phyloP scores from a whole-genome alignment of 306 rosid genomes.

The Cucumis hystrix region DNA sequence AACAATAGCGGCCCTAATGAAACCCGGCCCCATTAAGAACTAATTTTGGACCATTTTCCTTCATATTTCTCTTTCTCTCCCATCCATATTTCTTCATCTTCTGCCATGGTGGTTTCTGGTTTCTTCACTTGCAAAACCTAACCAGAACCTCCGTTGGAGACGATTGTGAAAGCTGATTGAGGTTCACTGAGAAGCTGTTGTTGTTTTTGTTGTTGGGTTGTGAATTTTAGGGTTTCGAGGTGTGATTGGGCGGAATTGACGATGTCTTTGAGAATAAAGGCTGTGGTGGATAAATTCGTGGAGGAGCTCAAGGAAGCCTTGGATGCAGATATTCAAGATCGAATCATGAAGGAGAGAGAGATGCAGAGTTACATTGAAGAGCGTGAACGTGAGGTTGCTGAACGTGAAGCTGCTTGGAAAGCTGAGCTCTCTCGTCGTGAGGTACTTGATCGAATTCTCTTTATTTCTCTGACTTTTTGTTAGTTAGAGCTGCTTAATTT shows the following conservation, averaged over 20 bases:
- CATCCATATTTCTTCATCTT: neutral
- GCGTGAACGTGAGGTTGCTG: conserved; percentile 98
- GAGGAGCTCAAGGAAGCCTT: conserved; percentile 87
- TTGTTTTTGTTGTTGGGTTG: neutral
- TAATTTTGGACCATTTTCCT: no score
- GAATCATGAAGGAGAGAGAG: conserved; percentile 97
- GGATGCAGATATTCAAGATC: conserved; percentile 89
- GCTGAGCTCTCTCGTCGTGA: conserved; percentile 99
- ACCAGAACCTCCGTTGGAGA: neutral
- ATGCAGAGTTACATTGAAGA: conserved; percentile 98
- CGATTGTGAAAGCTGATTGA: neutral
- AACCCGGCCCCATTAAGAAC: neutral
- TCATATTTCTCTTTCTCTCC: neutral
- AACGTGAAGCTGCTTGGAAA: conserved; percentile 99
- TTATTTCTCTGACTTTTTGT: neutral
- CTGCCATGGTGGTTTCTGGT: neutral
- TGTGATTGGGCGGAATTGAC: neutral
- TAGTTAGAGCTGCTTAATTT: neutral
- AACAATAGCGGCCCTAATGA: neutral
- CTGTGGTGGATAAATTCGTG: conserved; percentile 91
- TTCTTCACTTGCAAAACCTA: neutral
- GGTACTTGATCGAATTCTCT: conserved; percentile 28
- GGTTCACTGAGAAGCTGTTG: neutral
- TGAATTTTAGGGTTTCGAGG: neutral
- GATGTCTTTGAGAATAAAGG: conserved; percentile 85